Evolutionary conservation across 2,329 filamentous ascomycete genomes (phyloP), one percentile per base, ranked within the genome.

Genomic region (Lecanicillium sp.): DNA sequence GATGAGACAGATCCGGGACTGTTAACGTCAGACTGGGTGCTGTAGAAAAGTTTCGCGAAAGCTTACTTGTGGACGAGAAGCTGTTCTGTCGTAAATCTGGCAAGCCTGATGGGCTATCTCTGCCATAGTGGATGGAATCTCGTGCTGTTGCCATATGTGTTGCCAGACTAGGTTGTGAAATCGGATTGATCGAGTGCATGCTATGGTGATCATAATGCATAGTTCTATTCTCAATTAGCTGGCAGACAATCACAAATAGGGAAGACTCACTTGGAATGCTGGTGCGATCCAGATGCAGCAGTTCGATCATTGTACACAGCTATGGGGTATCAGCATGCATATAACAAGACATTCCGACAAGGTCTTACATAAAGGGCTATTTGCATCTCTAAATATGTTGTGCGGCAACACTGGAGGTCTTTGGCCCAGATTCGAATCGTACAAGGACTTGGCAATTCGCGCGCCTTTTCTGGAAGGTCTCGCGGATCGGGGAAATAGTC

Each of bases 101-200:
- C 17, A 49, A 24, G 17, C 40, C 47, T 5, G 45, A 48, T n/a
- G 17, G 38, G 14, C 10, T 41, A 17, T 48, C 38, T 15, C 32
- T 38, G 38, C 23, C 12, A 23, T 48, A 48, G 6, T 37, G 10
- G n/a, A 48, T 35, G 2, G 37, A 17, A n/a, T 44, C 40, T 23
- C 37, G 38, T 8, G 33, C 20, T 5, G 27, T n/a, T 8, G 17
- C 27, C 8, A 39, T 27, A 15, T 42, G 27, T 29, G 17, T 15
- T 7, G 26, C 12, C 27, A 35, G 21, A 7, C 19, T 24, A 9
- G 47, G 19, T n/a, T 49, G 47, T 14, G 47, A 44, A 4, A 49
- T 49, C 15, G 47, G 41, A 17, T 49, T 44, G 7, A 39, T n/a
- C 20, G 47, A 17, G 3, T 42, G 41, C 41, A 49, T 26, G n/a